Base-by-base conservation (phyloP, 1,139 yeast species). In the Pichia sp. region DNA sequence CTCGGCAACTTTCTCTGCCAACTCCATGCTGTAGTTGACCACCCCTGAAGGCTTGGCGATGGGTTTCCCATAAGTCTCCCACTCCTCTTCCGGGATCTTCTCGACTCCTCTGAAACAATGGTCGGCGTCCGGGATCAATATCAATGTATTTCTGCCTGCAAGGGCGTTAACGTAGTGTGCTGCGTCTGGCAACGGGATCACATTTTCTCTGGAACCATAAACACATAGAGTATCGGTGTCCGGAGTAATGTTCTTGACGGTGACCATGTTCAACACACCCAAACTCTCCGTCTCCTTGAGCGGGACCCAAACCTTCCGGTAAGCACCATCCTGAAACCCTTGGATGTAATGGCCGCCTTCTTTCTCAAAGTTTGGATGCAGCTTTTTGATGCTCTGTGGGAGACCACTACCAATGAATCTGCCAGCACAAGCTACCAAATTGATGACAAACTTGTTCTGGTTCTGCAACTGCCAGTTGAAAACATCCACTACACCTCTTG, bases 401-500 rank as follows among this genome's bases (percentile, higher is more conserved):
- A 74, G 64, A 38, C 72, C 71, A 8, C 61, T 58, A 38, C 83
- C 72, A 61, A 71, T 68, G 62, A 69, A 88, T 61, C 97, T 76
- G 1, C 90, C 84, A 1, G 90, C 80, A 67, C 92, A 84, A 61
- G 88, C 88, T 63, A 90, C 75, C 49, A 67, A 36, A 45, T 56
- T 57, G 1, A 95, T 93, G 1, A 87, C 82, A 34, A 55, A 56
- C 3, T 43, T 47, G 6, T 54, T 54, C 15, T 53, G 47, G 42
- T 58, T 50, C 23, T 50, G 45, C 29, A 65, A 51, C 1, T 85
- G 84, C 90, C 95, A 90, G 55, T 79, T 72, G 63, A 88, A 83
- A 82, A 84, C 81, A n/a, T 93, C 86, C 29, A 87, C 79, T 0
- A 81, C 75, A 4, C 96, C 97, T 57, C 97, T 73, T 0, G 96